Evolutionary conservation across 768 basidiomycete species (phyloP).

Genomic region (Lepiota brunneoincarnata): DNA sequence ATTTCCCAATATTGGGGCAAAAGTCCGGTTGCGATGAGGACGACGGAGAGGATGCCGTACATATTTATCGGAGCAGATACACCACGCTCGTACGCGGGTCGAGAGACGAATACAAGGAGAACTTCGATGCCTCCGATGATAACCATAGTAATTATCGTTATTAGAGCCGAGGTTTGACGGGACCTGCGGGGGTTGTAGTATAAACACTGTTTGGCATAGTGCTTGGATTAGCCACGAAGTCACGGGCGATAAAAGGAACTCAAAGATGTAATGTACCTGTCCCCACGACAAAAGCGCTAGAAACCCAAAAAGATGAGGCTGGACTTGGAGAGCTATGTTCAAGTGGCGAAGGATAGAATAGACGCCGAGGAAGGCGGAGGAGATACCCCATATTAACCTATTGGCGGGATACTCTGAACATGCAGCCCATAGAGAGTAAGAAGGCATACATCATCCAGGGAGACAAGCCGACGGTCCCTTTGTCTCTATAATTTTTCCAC

Average conservation of each 20-base stretch:
- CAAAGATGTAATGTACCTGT: conserved; percentile 43
- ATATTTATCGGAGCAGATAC: conserved; percentile 38
- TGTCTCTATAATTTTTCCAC: conserved; percentile 67
- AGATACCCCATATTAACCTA: conserved; percentile 61
- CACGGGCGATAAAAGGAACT: not conserved
- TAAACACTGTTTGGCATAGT: conserved; percentile 46
- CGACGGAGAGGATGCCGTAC: conserved; percentile 61
- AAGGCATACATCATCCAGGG: conserved; percentile 56
- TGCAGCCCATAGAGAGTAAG: not conserved
- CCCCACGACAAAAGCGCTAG: conserved; percentile 62
- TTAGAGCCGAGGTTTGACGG: conserved; percentile 24
- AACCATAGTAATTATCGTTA: conserved; percentile 36
- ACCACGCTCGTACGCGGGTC: conserved; percentile 34
- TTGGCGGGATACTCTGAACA: not conserved
- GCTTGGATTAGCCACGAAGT: not conserved
- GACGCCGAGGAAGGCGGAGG: conserved; percentile 60
- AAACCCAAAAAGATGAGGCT: conserved; percentile 63
- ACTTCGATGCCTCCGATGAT: conserved; percentile 57
- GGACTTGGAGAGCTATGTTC: conserved; percentile 70
- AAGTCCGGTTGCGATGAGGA: conserved; percentile 50
- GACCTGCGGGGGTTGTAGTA: conserved; percentile 57
- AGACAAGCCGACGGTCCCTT: conserved; percentile 70
- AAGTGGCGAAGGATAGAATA: conserved; percentile 64
- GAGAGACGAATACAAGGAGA: conserved; percentile 56
- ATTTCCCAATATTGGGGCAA: conserved; percentile 77